Evolutionary conservation across 2,329 filamentous ascomycete genomes (phyloP).

Genomic region (Escovopsis sp.): DNA sequence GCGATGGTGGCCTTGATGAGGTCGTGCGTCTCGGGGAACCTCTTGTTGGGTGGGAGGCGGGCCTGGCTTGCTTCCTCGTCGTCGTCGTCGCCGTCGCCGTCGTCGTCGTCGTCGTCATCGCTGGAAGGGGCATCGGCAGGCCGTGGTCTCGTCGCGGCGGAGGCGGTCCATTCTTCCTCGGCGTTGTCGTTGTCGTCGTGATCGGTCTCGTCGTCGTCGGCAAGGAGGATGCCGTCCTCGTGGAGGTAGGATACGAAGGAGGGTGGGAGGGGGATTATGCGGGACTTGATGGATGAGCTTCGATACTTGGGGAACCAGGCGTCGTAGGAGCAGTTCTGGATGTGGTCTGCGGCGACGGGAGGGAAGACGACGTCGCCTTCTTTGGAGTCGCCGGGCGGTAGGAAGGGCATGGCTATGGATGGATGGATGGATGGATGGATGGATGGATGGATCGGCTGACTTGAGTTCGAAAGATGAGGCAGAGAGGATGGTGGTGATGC

Average conservation of each 20-base stretch:
- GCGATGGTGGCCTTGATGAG: constrained; percentile 62
- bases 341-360: constrained; percentile 71
- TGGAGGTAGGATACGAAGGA: constrained; percentile 77
- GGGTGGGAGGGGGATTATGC: constrained; percentile 61
- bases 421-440: too few species aligned
- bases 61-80: constrained; percentile 37
- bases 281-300: constrained; percentile 67
- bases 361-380: constrained; percentile 49
- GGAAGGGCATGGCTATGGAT: constrained; percentile 19
- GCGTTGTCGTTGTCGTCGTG: constrained; percentile 42
- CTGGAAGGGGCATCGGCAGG: constrained; percentile 1
- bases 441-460: too few species aligned
- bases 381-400: constrained; percentile 12
- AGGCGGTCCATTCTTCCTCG: constrained; percentile 33
- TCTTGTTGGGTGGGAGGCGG: constrained; percentile 34
- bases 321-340: constrained; percentile 89
- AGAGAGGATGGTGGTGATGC: too few species aligned
- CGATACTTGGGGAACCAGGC: constrained; percentile 82
- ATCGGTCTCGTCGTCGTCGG: constrained; percentile 45
- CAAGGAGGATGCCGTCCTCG: constrained; percentile 83
- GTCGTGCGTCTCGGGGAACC: constrained; percentile 60
- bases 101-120: too few species aligned
- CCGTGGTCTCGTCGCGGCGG: constrained; percentile 14
- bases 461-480: too few species aligned
- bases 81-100: constrained; percentile 27